Evolutionary conservation across 2,329 filamentous ascomycete genomes (phyloP), one percentile per base, ranked within the genome.

Genomic region (Aspergillus unguis): DNA sequence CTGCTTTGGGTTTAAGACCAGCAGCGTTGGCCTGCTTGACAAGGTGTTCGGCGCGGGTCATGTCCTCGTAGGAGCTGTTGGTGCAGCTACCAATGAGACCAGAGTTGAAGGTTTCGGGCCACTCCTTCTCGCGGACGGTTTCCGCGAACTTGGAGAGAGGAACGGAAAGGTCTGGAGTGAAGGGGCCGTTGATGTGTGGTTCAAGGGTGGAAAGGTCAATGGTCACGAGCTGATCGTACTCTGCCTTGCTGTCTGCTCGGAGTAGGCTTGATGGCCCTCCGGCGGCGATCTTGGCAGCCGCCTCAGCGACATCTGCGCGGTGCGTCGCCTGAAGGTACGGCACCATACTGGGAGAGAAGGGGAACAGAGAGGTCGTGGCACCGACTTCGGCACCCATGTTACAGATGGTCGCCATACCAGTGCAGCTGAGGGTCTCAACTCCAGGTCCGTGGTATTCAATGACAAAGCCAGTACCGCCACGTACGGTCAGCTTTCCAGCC

Each of bases 21-120:
- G 91, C 94, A 54, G 86, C 85, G 48, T 86, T 82, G 7, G 94
- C 94, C 72, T 96, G 92, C 72, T 92, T 92, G 53, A 97, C 90
- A 52, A 99, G 83, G 67, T 91, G 85, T 75, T 96, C 92, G 10
- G 92, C 90, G 56, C 92, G 87, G 33, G 92, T 95, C 94, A 99
- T 99, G 70, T 99, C 94, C 75, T 96, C 88, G 72, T 97, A 99
- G 2, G 94, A 97, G 71, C 90, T 95, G 81, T 99, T 99, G 46
- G 94, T 99, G 80, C 94, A 99, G 76, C 91, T 96, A 55, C 94
- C 94, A 68, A 99, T 99, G 50, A 99, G 81, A 47, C 92, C 92
- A 27, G 94, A 92, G 9, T 91, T 94, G 56, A 99, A 87, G 58
- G 86, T 90, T 68, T 89, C 83, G 2, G 94, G 94, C 94, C 94